These are phyloP conservation scores for Penicillium sclerotigenum DNA, from an alignment of 2,329 filamentous ascomycete species.

Conservation along the genomic window DNA sequence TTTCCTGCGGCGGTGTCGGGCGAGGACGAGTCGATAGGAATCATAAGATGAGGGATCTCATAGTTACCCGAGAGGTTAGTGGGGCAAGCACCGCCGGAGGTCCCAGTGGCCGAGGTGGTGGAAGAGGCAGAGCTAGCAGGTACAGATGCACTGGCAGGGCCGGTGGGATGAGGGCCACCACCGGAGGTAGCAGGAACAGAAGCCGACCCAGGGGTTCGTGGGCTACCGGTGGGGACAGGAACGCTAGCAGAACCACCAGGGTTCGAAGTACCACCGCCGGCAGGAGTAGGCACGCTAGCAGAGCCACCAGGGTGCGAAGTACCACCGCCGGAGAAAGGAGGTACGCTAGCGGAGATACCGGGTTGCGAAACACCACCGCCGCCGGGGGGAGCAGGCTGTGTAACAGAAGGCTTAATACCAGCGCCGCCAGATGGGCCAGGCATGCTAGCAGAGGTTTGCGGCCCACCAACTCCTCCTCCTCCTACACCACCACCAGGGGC, in stretches of 20 bases:
- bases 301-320: background rate
- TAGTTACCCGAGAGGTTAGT: conserved; percentile 48
- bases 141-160: conserved; percentile 6
- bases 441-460: background rate
- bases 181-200: background rate
- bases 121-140: conserved; percentile 12
- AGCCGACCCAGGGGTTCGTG: background rate
- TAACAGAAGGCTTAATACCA: background rate
- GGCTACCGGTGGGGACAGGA: background rate
- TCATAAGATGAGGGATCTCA: conserved; percentile 61
- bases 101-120: conserved; percentile 12
- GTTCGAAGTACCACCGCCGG: background rate
- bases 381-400: background rate
- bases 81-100: conserved; percentile 39
- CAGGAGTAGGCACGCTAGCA: background rate
- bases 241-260: background rate
- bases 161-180: conserved; percentile 1
- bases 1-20: conserved; percentile 55
- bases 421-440: background rate
- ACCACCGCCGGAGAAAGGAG: background rate
- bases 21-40: conserved; percentile 55
- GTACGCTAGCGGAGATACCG: background rate
- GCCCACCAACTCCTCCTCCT: background rate
- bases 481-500: background rate
- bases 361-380: background rate